Base-by-base conservation (phyloP, 1,284 basidiomycete genomes). In the Moesziomyces sp. region DNA sequence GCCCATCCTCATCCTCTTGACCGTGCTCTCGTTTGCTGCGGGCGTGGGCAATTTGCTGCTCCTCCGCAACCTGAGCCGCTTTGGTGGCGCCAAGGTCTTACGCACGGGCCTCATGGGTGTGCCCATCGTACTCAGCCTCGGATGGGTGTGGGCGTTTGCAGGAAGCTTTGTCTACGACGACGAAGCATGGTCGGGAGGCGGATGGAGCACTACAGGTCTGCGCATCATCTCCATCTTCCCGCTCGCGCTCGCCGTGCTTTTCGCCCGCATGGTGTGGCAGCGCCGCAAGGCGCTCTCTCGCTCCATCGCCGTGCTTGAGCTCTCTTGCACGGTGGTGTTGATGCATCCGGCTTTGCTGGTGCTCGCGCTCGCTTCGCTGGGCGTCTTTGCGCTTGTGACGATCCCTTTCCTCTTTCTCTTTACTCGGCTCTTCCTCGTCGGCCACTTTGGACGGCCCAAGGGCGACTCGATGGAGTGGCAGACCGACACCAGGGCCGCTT, bases 91-190 rank as follows among this genome's bases (percentile, higher is more conserved):
- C 43, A 61, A 71, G 43, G 68, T 78, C 35, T 49, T 81, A n/a
- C 62, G 72, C 2, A 66, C 57, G 3, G 72, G 65, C 26, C 60
- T 81, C 18, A 64, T 80, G 47, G 78, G 57, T 24, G 60, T 94
- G 33, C 93, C 94, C 16, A 89, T 90, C 46, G 91, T 91, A 0
- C 87, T 96, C 30, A 89, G 92, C 76, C 86, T 93, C 47, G 93
- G 91, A 52, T 90, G 93, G 18, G 85, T 93, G 58, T 94, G 93
- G 91, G 92, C 93, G 1, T 92, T 96, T 77, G 88, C 91, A 9
- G 94, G 92, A 30, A 93, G 92, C 80, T 96, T 96, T 78, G 92
- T 94, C 87, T 91, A 91, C 87, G 90, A 91, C 67, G 88, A 87
- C 14, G 88, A 89, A 59, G 86, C 86, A 30, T 89, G 89, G 62